Evolutionary conservation across 2,329 filamentous ascomycete species (phyloP), one percentile per base, ranked within the genome.

Genomic region (Pseudogymnoascus sp.): DNA sequence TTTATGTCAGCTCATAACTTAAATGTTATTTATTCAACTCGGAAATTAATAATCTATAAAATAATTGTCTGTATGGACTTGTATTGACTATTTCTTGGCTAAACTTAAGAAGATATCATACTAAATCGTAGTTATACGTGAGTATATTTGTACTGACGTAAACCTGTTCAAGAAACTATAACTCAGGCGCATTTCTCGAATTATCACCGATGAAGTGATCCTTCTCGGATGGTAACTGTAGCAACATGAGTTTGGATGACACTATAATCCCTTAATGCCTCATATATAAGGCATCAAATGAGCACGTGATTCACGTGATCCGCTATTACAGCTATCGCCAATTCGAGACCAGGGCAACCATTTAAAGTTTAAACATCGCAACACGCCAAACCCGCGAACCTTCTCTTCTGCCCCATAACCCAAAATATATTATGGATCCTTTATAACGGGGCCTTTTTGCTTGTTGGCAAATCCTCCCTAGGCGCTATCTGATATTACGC

Each of bases 291-390:
- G 27, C 5, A 33, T 2, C 3, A 21, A 21, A 3, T 21, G 2
- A 55, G 1, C 44, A 55, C 44, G 44, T 55, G 44, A 55, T 31
- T 17, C 17, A 12, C 2, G 44, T 17, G n/a, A 55, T n/a, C 25
- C 2, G 21, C 17, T 48, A 48, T 48, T 25, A 25, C 13, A 31
- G 15, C 44, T 15, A 55, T 55, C 44, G 27, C 44, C 44, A 55
- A 55, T 55, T 55, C 44, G 44, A 55, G 44, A 29, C 27, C n/a
- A 55, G 44, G 15, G n/a, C 44, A 33, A 33, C 29, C 44, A 55
- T 55, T 31, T 51, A 17, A 55, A 55, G 44, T 55, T 33, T 44
- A 33, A 17, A 33, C 29, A 55, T 31, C 44, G n/a, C 42, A 17
- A 55, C 44, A 33, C n/a, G 21, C 3, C 7, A 17, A 55, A 33